phyloP scores from a whole-genome alignment of 495 filamentous ascomycete genomes.

The Neurospora terricola region DNA sequence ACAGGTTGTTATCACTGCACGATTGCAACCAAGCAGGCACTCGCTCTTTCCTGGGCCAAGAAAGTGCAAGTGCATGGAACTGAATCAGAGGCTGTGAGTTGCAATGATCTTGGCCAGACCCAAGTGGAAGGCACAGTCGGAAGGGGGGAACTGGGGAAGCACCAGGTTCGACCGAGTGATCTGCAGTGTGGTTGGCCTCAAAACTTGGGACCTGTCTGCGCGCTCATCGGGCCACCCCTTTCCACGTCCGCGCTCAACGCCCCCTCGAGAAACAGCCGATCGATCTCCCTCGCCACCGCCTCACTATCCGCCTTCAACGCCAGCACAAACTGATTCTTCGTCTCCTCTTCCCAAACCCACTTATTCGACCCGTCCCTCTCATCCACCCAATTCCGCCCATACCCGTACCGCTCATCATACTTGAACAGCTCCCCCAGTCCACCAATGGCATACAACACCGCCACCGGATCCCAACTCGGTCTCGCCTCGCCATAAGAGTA shows the following conservation, averaged over 20 bases:
- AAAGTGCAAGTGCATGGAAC: no score
- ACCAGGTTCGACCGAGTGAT: no score
- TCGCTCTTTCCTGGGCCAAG: no score
- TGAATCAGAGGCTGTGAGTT: no score
- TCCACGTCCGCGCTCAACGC: conserved; percentile 1
- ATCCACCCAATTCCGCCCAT: conserved; percentile 15
- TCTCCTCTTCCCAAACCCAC: conserved; percentile 23
- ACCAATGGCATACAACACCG: conserved; percentile 32
- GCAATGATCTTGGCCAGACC: no score
- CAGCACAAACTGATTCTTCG: conserved; percentile 25
- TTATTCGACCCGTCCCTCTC: conserved; percentile 20
- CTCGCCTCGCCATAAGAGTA: conserved; percentile 23
- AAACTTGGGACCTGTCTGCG: neutral
- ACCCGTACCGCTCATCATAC: conserved; percentile 21
- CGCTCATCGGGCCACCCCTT: neutral
- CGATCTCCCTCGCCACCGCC: conserved; percentile 13
- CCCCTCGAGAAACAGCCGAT: conserved; percentile 10
- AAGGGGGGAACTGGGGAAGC: no score
- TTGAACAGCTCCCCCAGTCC: conserved; percentile 18
- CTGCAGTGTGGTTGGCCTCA: neutral
- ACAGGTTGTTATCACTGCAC: no score
- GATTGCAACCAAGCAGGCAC: no score
- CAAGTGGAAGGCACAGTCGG: no score
- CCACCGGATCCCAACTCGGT: conserved; percentile 37
- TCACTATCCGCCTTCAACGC: conserved; percentile 9